These are phyloP conservation scores for Teratosphaeriaceae sp. DNA, from an alignment of 2,329 filamentous ascomycete genomes.

Conservation along the genomic window DNA sequence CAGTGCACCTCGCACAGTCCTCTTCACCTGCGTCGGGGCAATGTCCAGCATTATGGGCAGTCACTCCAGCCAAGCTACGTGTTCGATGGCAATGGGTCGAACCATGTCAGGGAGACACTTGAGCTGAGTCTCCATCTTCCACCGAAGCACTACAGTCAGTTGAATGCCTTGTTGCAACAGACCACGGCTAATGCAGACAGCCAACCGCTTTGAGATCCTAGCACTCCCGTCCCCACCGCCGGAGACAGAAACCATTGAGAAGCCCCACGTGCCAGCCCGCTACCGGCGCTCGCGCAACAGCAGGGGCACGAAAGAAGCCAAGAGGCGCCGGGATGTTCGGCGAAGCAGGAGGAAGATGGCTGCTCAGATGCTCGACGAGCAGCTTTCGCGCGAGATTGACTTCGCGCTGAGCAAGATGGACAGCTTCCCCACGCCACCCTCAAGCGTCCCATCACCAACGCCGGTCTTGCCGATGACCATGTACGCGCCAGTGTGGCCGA, in stretches of 20 bases:
- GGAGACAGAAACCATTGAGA: not conserved
- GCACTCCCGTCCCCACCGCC: conserved; percentile 8
- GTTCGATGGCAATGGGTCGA: conserved; percentile 4
- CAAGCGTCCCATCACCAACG: conserved; percentile 2
- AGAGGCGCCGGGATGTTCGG: conserved; percentile 24
- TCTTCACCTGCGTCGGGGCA: conserved; percentile 13
- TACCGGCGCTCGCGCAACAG: conserved; percentile 21
- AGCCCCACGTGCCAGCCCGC: conserved; percentile 8
- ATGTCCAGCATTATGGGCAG: conserved; percentile 1
- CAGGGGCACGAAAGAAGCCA: conserved; percentile 24
- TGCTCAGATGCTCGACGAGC: conserved; percentile 24
- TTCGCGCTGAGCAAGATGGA: conserved; percentile 18
- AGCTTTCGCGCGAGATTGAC: conserved; percentile 24
- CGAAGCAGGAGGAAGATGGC: conserved; percentile 21
- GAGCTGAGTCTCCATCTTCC: conserved; percentile 25
- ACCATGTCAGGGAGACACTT: not conserved
- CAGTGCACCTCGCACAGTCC: conserved; percentile 9
- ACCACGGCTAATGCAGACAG: conserved; percentile 11
- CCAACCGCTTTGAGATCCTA: conserved; percentile 24
- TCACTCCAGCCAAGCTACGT: not conserved
- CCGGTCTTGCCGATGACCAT: not conserved
- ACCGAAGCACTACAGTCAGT: conserved; percentile 15
- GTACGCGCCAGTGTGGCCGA: conserved; percentile 1
- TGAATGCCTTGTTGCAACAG: not conserved
- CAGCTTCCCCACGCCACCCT: conserved; percentile 7